Base-by-base conservation (phyloP, 805 yeast species). In the Teunomyces lycoperdinae region DNA sequence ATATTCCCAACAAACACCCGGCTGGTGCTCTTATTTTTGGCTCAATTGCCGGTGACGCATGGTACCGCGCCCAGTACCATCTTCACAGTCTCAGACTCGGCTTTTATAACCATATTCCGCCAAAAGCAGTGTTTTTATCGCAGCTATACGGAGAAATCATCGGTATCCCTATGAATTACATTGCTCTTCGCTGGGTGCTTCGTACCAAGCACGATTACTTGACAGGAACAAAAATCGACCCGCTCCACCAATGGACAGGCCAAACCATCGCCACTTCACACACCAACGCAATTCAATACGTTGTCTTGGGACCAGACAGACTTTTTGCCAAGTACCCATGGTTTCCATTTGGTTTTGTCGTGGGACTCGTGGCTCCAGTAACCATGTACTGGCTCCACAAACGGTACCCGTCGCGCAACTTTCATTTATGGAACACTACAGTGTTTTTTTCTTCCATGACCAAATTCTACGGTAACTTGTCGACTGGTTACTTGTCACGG, bases 21-120 rank as follows among this genome's bases (percentile, higher is more conserved):
- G 78, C 72, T 2, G 76, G 79, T 4, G 80, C 79, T 3, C 60
- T 74, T 1, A 67, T 76, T 3, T 78, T 75, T 54, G 79, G 80
- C 4, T 73, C 80, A 8, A 63, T 78, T n/a, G 77, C 81, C 0
- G 82, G 81, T 1, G 74, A 78, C 55, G 78, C 80, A 2, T 62
- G 62, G 62, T 62, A 61, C 45, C 54, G 81, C 30, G 79, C 81
- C 0, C 80, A 77, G 52, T 74, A 58, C 48, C 62, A 61, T 48
- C 51, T 63, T 48, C 45, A 56, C 44, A 58, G 60, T 56, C 72
- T 74, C 65, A 74, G 78, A 52, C 62, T 79, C 5, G 84, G 83
- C 1, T 77, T 77, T 52, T 80, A 80, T 62, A 78, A 75, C 59
- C 75, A 75, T 51, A 56, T 80, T 11, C 81, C 83, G 0, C 84